These are phyloP conservation scores for Crithidia bombi DNA, from an alignment of 208 protist genomes.

Conservation along the genomic window DNA sequence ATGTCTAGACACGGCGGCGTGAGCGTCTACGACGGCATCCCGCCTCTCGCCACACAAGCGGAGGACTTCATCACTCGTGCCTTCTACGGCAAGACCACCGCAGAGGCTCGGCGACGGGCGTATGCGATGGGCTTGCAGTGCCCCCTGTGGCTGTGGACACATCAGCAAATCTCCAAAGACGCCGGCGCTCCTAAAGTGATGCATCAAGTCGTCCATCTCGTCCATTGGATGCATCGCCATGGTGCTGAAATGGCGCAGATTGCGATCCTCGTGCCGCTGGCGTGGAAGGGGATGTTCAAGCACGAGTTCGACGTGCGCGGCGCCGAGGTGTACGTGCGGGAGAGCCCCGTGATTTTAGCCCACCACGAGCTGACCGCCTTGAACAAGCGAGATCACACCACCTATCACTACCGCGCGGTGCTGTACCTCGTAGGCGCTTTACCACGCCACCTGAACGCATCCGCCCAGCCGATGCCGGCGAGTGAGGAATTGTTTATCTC, in stretches of 20 bases:
- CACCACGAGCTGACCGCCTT: conserved; percentile 81
- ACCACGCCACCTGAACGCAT: conserved; percentile 19
- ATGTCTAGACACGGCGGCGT: conserved; percentile 15
- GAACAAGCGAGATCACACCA: conserved; percentile 55
- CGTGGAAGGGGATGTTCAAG: conserved; percentile 52
- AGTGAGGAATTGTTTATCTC: conserved; percentile 36
- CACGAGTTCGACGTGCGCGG: conserved; percentile 34
- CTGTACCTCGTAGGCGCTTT: conserved; percentile 69
- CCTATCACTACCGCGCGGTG: conserved; percentile 70
- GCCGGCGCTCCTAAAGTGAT: conserved; percentile 44
- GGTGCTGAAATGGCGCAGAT: conserved; percentile 45
- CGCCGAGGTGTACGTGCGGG: conserved; percentile 18
- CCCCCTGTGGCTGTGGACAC: conserved; percentile 87
- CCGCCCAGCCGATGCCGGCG: conserved; percentile 30
- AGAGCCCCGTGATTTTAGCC: conserved; percentile 56
- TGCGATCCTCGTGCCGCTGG: conserved; percentile 70
- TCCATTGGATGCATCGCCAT: conserved; percentile 74
- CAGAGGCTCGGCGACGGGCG: conserved; percentile 31
- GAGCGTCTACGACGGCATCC: conserved; percentile 30
- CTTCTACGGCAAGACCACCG: conserved; percentile 58
- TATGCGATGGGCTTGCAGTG: conserved; percentile 69
- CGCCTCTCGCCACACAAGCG: conserved; percentile 40
- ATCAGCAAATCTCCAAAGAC: conserved; percentile 40
- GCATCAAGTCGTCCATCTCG: conserved; percentile 53
- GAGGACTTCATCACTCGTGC: conserved; percentile 67